Percentiles rank a stretch among this genome's conserved stretches.
Evolutionary conservation across 192 early-diverging fungal genomes (phyloP).

Genomic region (Dissophora ornata): DNA sequence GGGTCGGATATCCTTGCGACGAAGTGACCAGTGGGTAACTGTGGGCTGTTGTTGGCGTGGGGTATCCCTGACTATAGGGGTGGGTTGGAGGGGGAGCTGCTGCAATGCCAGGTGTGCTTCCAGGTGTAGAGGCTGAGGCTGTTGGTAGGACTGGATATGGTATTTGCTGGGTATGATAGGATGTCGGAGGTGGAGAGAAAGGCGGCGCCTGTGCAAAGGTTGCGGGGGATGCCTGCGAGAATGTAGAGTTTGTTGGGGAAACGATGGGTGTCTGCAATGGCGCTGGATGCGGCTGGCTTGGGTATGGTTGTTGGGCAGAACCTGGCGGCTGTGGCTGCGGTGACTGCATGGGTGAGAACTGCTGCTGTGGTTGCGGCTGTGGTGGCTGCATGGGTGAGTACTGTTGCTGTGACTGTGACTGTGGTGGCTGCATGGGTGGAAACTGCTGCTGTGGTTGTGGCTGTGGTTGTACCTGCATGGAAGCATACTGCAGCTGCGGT

Average conservation of each 20-base stretch:
- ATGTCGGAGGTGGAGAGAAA: slow-evolving; percentile 13
- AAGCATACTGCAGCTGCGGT: slow-evolving; percentile 8
- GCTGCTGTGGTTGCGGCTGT: no score
- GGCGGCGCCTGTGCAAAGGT: slow-evolving; percentile 5
- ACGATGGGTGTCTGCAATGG: slow-evolving; percentile 1
- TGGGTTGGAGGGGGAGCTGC: slow-evolving; percentile 9
- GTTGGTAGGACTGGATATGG: neutral
- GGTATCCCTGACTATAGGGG: slow-evolving; percentile 49
- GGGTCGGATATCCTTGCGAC: slow-evolving; percentile 30
- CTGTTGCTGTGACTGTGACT: slow-evolving; percentile 11
- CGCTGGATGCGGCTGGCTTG: neutral
- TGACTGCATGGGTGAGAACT: slow-evolving; percentile 1
- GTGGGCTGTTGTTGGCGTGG: slow-evolving; percentile 22
- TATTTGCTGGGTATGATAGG: slow-evolving; percentile 10
- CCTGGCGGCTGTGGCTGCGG: no score
- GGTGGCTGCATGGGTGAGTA: neutral
- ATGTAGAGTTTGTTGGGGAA: neutral
- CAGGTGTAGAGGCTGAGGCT: neutral
- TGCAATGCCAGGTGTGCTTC: neutral
- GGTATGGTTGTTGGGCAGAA: no score
- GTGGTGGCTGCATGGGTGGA: neutral
- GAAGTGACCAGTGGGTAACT: slow-evolving; percentile 26
- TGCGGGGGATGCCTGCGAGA: neutral
- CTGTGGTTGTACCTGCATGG: neutral
- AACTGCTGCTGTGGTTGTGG: slow-evolving; percentile 2